Evolutionary conservation across 352 stramenopile genomes (phyloP), one percentile per base, ranked within the genome.

Genomic region (Plasmopara viticola): DNA sequence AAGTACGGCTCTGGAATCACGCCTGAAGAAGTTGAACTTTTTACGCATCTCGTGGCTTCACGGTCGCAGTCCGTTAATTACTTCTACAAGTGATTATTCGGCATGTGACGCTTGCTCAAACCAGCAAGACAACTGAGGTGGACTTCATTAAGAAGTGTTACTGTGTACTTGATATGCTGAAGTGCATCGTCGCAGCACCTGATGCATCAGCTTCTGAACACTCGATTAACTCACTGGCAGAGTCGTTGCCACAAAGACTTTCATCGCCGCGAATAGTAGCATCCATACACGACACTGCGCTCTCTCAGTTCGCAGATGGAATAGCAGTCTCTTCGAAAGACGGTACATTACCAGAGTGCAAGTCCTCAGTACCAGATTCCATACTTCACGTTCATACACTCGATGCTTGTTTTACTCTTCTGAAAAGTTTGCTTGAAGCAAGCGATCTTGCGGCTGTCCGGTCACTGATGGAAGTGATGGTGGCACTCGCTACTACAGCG

Each of bases 21-120:
- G 2, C 15, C 56, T 12, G 69, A 84, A 67, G 75, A 90, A 53
- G 86, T 69, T 41, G 66, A 66, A 39, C 72, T 90, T 15, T 87
- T 87, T 43, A 82, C 63, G 33, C 59, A 75, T 18, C 58, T 90
- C 44, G 65, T 84, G 8, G 73, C 69, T 28, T 64, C 49, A 0
- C 47, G 48, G 9, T 31, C 59, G 20, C 69, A 72, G 44, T 56
- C 70, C 12, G 64, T 66, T 1, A 58, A 82, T 15, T 87, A 6
- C 63, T 67, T 30, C 53, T 90, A 8, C 62, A 86, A n/a, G 66
- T 47, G 14, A 51, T 55, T 8, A 50, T 83, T 13, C 42, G 62
- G 37, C 40, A 72, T 30, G 18, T 86, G 29, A 58, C 29, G 10
- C 39, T 71, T 44, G 58, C 62, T 18, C 60, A 85, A 12, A 51